Percentiles rank a stretch among this genome's conserved stretches.
Evolutionary conservation across 2,329 filamentous ascomycete species (phyloP).

Genomic region (Xylariaceae sp.): DNA sequence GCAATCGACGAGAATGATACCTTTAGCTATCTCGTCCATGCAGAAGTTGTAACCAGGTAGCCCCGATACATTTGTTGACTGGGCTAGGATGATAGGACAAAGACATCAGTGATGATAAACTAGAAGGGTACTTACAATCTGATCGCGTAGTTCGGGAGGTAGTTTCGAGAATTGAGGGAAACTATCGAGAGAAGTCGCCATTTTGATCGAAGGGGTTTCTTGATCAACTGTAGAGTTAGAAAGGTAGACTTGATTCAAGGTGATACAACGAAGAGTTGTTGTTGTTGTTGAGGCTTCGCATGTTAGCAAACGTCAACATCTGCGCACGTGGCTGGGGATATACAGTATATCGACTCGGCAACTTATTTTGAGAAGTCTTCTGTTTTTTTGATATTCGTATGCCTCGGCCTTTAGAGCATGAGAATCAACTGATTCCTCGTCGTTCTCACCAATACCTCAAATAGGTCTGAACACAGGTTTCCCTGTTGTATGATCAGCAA

Average conservation of each 20-base stretch:
- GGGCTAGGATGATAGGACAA: neutral
- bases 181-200: conserved; percentile 5
- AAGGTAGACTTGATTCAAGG: neutral
- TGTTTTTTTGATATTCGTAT: neutral
- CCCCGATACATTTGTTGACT: neutral
- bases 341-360: neutral
- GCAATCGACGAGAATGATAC: neutral
- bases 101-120: neutral
- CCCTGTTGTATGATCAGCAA: neutral
- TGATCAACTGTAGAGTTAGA: neutral
- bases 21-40: conserved; percentile 2
- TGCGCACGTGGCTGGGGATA: neutral
- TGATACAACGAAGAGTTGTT: neutral
- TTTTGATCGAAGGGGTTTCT: neutral
- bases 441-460: neutral
- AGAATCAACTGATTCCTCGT: neutral
- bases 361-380: neutral
- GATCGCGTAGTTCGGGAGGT: conserved; percentile 41
- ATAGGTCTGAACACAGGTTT: neutral
- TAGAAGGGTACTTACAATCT: conserved; percentile 31
- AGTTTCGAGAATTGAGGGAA: conserved; percentile 34
- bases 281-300: neutral
- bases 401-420: neutral
- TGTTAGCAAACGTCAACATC: neutral
- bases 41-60: neutral